Evolutionary conservation across 495 filamentous ascomycete species (phyloP).

Genomic region (Penicillium parvum): DNA sequence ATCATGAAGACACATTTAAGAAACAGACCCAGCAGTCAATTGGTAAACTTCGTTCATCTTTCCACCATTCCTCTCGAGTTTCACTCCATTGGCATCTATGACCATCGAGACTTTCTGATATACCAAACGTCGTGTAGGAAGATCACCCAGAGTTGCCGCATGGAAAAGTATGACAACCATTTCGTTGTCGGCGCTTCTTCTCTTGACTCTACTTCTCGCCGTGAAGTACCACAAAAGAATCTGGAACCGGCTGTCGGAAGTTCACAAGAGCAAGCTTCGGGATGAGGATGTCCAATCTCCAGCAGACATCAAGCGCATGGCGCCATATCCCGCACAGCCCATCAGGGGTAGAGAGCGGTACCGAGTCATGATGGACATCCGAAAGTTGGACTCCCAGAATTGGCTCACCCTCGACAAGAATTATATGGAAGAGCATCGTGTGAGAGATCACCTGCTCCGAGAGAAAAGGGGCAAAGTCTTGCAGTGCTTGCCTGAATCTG

Average conservation of each 20-base stretch:
- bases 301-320: conserved; percentile 35
- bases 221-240: conserved; percentile 39
- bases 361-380: conserved; percentile 52
- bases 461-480: conserved; percentile 42
- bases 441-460: conserved; percentile 40
- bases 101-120: background rate
- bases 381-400: conserved; percentile 45
- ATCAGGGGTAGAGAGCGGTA: conserved; percentile 44
- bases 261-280: conserved; percentile 6
- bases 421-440: conserved; percentile 46
- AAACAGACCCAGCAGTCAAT: conserved; percentile 4
- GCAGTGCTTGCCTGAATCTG: conserved; percentile 46
- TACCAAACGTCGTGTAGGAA: background rate
- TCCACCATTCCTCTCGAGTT: conserved; percentile 10
- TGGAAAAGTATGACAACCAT: conserved; percentile 31
- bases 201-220: conserved; percentile 40
- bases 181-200: conserved; percentile 32
- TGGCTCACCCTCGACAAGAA: conserved; percentile 54
- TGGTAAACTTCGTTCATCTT: conserved; percentile 7
- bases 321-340: conserved; percentile 42
- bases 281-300: conserved; percentile 9
- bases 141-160: conserved; percentile 10
- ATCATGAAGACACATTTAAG: conserved; percentile 15
- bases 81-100: conserved; percentile 14
- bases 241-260: conserved; percentile 16